Evolutionary conservation across 164 flowering plant genomes (phyloP), one percentile per base, ranked within the genome.

Genomic region (Vitis cinerea): DNA sequence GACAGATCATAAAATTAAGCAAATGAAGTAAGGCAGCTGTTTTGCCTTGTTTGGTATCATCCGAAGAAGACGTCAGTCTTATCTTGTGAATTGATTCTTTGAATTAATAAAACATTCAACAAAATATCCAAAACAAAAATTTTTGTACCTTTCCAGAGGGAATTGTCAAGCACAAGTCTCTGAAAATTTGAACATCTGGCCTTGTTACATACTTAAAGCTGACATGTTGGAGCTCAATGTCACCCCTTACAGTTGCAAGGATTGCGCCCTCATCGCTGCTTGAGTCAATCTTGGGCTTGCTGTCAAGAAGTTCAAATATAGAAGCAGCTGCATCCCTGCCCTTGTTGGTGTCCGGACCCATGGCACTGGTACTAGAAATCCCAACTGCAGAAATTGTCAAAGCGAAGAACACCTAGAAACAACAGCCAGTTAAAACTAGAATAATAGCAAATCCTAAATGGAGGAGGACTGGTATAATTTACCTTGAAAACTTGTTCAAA

Each of bases 271-370:
- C 71, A 8, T 69, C 69, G 30, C 61, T 67, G 23, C 74, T 78
- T 9, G 82, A 75, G n/a, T 79, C 82, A 31, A 79, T 79, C 11
- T 59, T 69, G 0, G 79, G 77, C 49, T 66, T 62, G 44, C 76
- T 72, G 53, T 79, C 82, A 16, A 79, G 74, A 14, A 37, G 44
- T 27, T 72, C 68, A 27, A 75, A 79, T 29, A 78, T 72, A 8
- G 81, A 78, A 23, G 73, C 76, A 37, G 71, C 65, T 8, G 81
- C 71, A 44, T 70, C 73, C 53, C 66, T 75, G 23, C 69, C 68
- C 27, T 67, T 75, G 65, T 19, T 68, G 8, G 52, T 60, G 61
- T 78, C 76, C 10, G 78, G 78, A 50, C 76, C 73, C 61, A 66
- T 29, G n/a, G 64, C 66, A 52, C 67, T 59, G 1, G 67, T 62